These are phyloP conservation scores for Coleophoma eucalyptorum DNA, from an alignment of 2,329 filamentous ascomycete genomes.

Conservation along the genomic window DNA sequence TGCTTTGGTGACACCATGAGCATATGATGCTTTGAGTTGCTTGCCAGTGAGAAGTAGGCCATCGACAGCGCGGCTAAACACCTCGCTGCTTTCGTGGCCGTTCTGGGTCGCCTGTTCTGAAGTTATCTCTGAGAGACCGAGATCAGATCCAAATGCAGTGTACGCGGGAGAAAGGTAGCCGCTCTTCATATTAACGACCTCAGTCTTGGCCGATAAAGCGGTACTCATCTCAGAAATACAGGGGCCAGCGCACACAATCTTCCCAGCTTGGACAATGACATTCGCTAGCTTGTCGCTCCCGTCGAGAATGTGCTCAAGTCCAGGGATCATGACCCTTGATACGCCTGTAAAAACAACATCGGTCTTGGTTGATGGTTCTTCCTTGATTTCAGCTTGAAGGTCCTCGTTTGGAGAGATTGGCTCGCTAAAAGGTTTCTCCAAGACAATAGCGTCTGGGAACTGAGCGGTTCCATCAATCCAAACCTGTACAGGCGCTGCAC, in stretches of 20 bases:
- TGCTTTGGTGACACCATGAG: constrained; percentile 55
- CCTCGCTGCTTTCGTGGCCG: constrained; percentile 47
- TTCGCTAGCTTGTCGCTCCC: constrained; percentile 31
- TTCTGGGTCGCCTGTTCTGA: constrained; percentile 42
- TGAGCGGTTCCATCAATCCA: constrained; percentile 62
- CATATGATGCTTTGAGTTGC: constrained; percentile 48
- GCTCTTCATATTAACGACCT: constrained; percentile 46
- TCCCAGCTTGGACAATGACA: constrained; percentile 49
- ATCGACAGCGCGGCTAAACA: constrained; percentile 56
- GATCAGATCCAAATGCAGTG: constrained; percentile 54
- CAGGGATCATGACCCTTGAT: constrained; percentile 43
- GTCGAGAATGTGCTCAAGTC: constrained; percentile 29
- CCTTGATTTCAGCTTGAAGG: constrained; percentile 33
- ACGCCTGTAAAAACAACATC: constrained; percentile 55
- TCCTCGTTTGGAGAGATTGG: constrained; percentile 36
- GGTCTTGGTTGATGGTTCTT: constrained; percentile 33
- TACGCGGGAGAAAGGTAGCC: constrained; percentile 59
- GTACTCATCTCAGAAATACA: constrained; percentile 42
- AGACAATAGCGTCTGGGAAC: constrained; percentile 48
- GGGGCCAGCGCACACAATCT: constrained; percentile 50
- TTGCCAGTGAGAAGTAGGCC: constrained; percentile 51
- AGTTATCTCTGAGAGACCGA: constrained; percentile 63
- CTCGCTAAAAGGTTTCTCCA: constrained; percentile 42
- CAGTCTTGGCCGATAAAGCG: constrained; percentile 29
- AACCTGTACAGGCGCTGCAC: constrained; percentile 55